Percentiles rank a stretch among this genome's conserved stretches.
phyloP scores from a whole-genome alignment of 2,329 filamentous ascomycete genomes.

The Talaromyces sp. region DNA sequence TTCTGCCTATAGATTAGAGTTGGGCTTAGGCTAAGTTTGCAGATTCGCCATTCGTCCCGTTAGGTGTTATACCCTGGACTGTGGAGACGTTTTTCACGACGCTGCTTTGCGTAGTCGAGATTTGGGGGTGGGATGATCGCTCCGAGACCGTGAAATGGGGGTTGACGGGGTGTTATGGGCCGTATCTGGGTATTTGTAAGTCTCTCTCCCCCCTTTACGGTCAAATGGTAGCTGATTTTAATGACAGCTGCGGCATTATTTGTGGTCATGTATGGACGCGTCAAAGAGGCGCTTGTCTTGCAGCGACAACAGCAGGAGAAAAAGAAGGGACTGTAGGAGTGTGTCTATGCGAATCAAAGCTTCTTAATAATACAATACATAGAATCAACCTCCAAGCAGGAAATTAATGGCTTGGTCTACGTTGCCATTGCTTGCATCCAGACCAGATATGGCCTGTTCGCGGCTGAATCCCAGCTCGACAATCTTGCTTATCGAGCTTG shows the following conservation, averaged over 20 bases:
- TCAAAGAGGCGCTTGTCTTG: slow-evolving; percentile 12
- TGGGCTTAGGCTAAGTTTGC: neutral
- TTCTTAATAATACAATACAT: slow-evolving; percentile 1
- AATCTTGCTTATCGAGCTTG: slow-evolving; percentile 71
- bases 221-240: slow-evolving; percentile 9
- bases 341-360: neutral
- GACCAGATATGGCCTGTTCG: slow-evolving; percentile 71
- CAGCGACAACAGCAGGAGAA: slow-evolving; percentile 4
- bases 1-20: too few relatives aligned
- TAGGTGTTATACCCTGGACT: slow-evolving; percentile 60
- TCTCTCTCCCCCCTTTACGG: slow-evolving; percentile 17
- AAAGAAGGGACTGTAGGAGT: slow-evolving; percentile 2
- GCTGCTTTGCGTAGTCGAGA: slow-evolving; percentile 60
- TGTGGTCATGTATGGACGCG: slow-evolving; percentile 9
- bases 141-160: slow-evolving; percentile 47
- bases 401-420: slow-evolving; percentile 84
- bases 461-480: slow-evolving; percentile 73
- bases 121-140: slow-evolving; percentile 54
- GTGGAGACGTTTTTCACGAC: slow-evolving; percentile 61
- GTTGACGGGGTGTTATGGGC: slow-evolving; percentile 54
- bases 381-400: slow-evolving; percentile 44
- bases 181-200: slow-evolving; percentile 57
- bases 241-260: slow-evolving; percentile 11
- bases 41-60: slow-evolving; percentile 57
- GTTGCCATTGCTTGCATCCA: slow-evolving; percentile 80